A percentile compares a stretch with the other conserved stretches of the same genome.
Evolutionary conservation across 257 asterid genomes (phyloP).

Genomic region (Ligustrum vulgare): DNA sequence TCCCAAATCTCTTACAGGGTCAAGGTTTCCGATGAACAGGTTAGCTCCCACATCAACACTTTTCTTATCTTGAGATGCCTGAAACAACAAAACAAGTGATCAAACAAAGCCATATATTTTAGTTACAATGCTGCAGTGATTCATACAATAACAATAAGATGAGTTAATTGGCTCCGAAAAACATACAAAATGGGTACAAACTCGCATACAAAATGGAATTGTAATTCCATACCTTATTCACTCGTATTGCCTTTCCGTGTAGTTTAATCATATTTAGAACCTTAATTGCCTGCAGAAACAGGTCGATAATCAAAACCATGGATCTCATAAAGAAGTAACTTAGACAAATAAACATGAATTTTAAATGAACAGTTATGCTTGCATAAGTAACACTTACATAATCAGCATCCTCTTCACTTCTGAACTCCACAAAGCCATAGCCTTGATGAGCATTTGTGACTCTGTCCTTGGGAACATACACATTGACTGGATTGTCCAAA

Average conservation of each 20-base stretch:
- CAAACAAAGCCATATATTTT: not conserved
- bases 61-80: constrained; percentile 98
- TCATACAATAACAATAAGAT: constrained; percentile 3
- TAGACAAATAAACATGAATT: not conserved
- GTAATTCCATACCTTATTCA: constrained; percentile 65
- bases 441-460: constrained; percentile 95
- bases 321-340: constrained; percentile 6
- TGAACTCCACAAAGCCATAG: constrained; percentile 92
- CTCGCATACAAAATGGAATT: not conserved
- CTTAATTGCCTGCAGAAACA: constrained; percentile 75
- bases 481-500: constrained; percentile 52
- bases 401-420: constrained; percentile 98
- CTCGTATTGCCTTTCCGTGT: constrained; percentile 85
- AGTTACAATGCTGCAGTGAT: not conserved
- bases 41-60: constrained; percentile 99
- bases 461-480: constrained; percentile 96
- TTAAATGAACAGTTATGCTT: not conserved
- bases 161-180: constrained; percentile 3
- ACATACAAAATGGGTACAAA: not conserved
- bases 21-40: constrained; percentile 95
- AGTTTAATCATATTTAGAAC: constrained; percentile 90
- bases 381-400: constrained; percentile 49
- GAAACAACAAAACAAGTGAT: constrained; percentile 15
- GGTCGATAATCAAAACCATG: constrained; percentile 17
- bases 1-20: constrained; percentile 67